Evolutionary conservation across 2,329 filamentous ascomycete species (phyloP).

Genomic region (Ceratocystis diversiconidia): DNA sequence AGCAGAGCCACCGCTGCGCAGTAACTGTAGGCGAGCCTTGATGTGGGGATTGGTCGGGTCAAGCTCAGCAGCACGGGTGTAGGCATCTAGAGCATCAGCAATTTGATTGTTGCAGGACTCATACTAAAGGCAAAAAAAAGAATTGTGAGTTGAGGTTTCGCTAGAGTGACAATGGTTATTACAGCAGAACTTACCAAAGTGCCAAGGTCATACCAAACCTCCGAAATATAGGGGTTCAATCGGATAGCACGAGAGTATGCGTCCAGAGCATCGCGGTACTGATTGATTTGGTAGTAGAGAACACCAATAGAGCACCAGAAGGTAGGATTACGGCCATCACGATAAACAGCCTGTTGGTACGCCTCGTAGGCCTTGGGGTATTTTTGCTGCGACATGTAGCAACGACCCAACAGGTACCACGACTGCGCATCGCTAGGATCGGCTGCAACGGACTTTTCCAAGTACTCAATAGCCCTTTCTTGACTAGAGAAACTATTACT

Average conservation of each 20-base stretch:
- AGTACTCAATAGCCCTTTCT: slow-evolving; percentile 89
- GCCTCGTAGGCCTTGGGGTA: slow-evolving; percentile 98
- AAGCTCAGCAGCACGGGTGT: slow-evolving; percentile 84
- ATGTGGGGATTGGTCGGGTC: slow-evolving; percentile 91
- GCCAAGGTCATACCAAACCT: slow-evolving; percentile 97
- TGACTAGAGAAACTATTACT: slow-evolving; percentile 83
- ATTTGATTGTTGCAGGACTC: slow-evolving; percentile 99
- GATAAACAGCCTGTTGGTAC: slow-evolving; percentile 96
- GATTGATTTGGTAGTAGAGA: slow-evolving; percentile 98
- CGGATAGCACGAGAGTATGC: slow-evolving; percentile 94
- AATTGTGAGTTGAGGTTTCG: slow-evolving; percentile 23
- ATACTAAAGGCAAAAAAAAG: slow-evolving; percentile 42
- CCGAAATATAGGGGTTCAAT: slow-evolving; percentile 93
- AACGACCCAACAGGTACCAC: slow-evolving; percentile 94
- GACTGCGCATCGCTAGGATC: slow-evolving; percentile 93
- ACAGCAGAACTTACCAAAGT: slow-evolving; percentile 57
- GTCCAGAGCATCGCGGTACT: slow-evolving; percentile 94
- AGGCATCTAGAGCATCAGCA: slow-evolving; percentile 87
- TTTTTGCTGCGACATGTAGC: slow-evolving; percentile 99
- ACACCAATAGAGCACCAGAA: slow-evolving; percentile 99
- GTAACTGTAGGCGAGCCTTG: slow-evolving; percentile 79
- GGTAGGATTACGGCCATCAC: slow-evolving; percentile 90
- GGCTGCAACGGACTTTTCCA: slow-evolving; percentile 89
- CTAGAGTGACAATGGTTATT: not conserved
- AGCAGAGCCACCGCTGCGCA: slow-evolving; percentile 67